Percentiles rank a stretch among this genome's conserved stretches.
phyloP scores from a whole-genome alignment of 306 rosid genomes.

The Acacia crassicarpa region DNA sequence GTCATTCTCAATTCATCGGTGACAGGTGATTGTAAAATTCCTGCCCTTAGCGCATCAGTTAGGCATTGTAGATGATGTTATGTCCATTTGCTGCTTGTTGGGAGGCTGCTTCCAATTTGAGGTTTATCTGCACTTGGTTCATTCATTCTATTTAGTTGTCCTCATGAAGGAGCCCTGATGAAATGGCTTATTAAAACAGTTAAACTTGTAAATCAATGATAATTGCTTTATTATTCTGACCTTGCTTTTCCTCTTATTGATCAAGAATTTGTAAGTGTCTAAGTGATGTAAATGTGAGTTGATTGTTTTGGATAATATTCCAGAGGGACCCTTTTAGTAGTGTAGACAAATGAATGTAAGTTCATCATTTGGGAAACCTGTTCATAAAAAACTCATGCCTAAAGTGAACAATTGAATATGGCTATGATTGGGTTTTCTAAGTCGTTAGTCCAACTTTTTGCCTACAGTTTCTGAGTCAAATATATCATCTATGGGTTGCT shows the following conservation, averaged over 20 bases:
- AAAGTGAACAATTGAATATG: not conserved
- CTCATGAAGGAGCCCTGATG: not conserved
- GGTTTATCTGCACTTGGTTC: slow-evolving; percentile 9
- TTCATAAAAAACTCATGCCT: not conserved
- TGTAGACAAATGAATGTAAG: slow-evolving; percentile 2
- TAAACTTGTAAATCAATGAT: slow-evolving; percentile 7
- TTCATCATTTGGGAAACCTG: not conserved
- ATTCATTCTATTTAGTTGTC: slow-evolving; percentile 7
- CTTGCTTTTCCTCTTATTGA: slow-evolving; percentile 4
- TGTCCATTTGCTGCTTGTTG: slow-evolving; percentile 9
- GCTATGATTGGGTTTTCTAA: not conserved
- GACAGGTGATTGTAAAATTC: not conserved
- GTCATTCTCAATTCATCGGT: slow-evolving; percentile 13
- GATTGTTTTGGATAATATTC: not conserved
- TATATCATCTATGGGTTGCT: slow-evolving; percentile 23
- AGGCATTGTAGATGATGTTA: slow-evolving; percentile 6
- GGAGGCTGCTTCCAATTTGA: not conserved
- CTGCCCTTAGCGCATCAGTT: not conserved
- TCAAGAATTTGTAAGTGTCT: not conserved
- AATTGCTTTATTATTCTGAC: not conserved
- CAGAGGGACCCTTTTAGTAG: slow-evolving; percentile 10
- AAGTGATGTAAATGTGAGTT: slow-evolving; percentile 23
- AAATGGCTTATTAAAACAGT: not conserved
- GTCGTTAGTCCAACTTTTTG: not conserved
- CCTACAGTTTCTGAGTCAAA: not conserved